These are phyloP conservation scores for Globisporangium rhizosaccharum DNA, from an alignment of 352 stramenopile genomes.

Conservation along the genomic window DNA sequence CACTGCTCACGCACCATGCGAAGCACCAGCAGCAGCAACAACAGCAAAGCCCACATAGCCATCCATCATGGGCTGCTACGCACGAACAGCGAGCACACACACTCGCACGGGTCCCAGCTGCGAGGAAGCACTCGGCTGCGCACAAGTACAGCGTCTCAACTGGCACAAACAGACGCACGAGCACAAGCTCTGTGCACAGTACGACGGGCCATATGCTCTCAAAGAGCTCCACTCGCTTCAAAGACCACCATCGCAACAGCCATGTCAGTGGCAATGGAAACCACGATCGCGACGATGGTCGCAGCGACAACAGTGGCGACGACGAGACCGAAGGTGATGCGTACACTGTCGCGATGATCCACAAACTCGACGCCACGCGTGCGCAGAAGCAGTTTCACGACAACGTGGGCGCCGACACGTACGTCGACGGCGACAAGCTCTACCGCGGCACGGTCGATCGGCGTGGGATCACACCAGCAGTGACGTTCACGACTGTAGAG, in stretches of 20 bases:
- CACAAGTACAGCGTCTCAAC: constrained; percentile 10
- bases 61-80: constrained; percentile 4
- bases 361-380: constrained; percentile 6
- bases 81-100: constrained; percentile 9
- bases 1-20: not conserved
- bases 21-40: constrained; percentile 3
- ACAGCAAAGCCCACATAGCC: not conserved
- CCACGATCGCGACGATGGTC: not conserved
- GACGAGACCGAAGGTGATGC: constrained; percentile 6
- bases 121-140: constrained; percentile 2
- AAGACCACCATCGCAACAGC: constrained; percentile 1
- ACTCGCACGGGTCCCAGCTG: not conserved
- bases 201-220: not conserved
- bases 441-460: constrained; percentile 43
- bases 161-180: constrained; percentile 3
- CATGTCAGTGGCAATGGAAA: not conserved
- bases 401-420: constrained; percentile 18
- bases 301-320: not conserved
- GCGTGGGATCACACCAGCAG: constrained; percentile 55
- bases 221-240: constrained; percentile 5
- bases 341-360: constrained; percentile 11
- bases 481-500: constrained; percentile 51
- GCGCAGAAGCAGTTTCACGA: constrained; percentile 25
- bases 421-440: constrained; percentile 40
- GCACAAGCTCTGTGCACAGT: constrained; percentile 7